A percentile compares a stretch with the other conserved stretches of the same genome.
These are phyloP conservation scores for Penicillium freii DNA, from an alignment of 2,329 filamentous ascomycete genomes.

Conservation along the genomic window DNA sequence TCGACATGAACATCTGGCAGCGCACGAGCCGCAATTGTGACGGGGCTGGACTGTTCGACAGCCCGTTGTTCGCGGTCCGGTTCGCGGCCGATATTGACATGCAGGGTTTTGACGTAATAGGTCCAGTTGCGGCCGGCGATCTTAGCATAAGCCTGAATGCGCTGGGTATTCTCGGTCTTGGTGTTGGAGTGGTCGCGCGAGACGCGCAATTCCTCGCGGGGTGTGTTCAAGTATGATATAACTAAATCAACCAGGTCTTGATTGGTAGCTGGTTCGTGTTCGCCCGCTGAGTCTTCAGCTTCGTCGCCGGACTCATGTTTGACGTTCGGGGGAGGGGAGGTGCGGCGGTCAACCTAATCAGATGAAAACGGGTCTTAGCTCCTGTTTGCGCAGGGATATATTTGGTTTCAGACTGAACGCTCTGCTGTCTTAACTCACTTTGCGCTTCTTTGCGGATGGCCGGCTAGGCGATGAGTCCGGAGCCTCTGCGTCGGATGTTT, in stretches of 20 bases:
- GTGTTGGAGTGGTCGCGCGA: constrained; percentile 47
- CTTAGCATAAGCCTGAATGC: constrained; percentile 51
- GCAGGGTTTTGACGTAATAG: constrained; percentile 51
- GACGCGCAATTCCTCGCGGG: constrained; percentile 47
- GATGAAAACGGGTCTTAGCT: constrained; percentile 10
- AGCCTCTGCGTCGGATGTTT: constrained; percentile 46
- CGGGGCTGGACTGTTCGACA: constrained; percentile 48
- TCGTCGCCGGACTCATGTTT: constrained; percentile 43
- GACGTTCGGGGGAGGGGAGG: constrained; percentile 33
- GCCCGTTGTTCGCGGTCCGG: constrained; percentile 46
- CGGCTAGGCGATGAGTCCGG: constrained; percentile 50
- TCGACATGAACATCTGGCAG: constrained; percentile 73
- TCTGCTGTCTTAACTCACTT: constrained; percentile 35
- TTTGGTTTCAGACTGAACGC: constrained; percentile 11
- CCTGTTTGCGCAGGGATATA: constrained; percentile 3
- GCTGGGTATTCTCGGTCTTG: constrained; percentile 46
- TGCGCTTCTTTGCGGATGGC: constrained; percentile 50
- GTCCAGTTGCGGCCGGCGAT: constrained; percentile 53
- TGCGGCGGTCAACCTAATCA: constrained; percentile 36
- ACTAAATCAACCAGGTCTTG: constrained; percentile 49
- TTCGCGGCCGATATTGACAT: constrained; percentile 51
- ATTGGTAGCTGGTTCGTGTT: constrained; percentile 43
- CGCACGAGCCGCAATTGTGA: constrained; percentile 44
- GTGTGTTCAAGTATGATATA: constrained; percentile 46
- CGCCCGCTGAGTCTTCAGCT: constrained; percentile 42